These are phyloP conservation scores for Dryas drummondii DNA, from an alignment of 306 rosid genomes.

Conservation along the genomic window DNA sequence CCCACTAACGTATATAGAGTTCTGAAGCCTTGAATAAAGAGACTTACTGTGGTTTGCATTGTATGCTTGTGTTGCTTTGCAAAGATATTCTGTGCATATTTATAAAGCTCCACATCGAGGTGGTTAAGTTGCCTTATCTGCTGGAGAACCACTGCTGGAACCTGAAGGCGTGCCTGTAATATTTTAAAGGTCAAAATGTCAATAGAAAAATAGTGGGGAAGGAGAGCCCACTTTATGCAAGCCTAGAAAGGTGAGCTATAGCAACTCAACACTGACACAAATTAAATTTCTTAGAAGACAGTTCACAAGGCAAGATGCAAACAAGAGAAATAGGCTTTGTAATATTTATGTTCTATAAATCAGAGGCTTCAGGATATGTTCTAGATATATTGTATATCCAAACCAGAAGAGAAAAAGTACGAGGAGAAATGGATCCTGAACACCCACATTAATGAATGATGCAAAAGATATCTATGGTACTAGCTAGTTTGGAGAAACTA, in stretches of 20 bases:
- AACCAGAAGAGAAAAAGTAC: neutral
- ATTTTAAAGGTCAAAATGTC: conserved; percentile 14
- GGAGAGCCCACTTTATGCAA: conserved; percentile 16
- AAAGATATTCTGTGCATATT: conserved; percentile 65
- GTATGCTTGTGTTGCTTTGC: conserved; percentile 49
- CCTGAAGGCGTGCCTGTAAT: conserved; percentile 72
- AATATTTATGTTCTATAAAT: neutral
- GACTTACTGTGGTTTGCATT: conserved; percentile 48
- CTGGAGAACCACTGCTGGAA: conserved; percentile 58
- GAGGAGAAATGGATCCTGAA: neutral
- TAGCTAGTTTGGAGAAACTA: conserved; percentile 12
- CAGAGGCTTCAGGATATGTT: neutral
- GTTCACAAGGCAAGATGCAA: neutral
- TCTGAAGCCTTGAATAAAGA: conserved; percentile 19
- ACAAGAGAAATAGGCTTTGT: neutral
- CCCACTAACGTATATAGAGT: neutral
- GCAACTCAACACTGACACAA: conserved; percentile 7
- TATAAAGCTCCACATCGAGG: conserved; percentile 86
- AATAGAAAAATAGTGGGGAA: conserved; percentile 10
- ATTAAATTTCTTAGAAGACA: neutral
- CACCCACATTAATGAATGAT: conserved; percentile 2
- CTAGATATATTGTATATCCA: neutral
- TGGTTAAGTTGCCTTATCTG: conserved; percentile 65
- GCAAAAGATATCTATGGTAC: conserved; percentile 14
- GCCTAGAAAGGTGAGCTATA: neutral